Base-by-base conservation (phyloP, 192 early-diverging fungal species). In the Gigaspora rosea region DNA sequence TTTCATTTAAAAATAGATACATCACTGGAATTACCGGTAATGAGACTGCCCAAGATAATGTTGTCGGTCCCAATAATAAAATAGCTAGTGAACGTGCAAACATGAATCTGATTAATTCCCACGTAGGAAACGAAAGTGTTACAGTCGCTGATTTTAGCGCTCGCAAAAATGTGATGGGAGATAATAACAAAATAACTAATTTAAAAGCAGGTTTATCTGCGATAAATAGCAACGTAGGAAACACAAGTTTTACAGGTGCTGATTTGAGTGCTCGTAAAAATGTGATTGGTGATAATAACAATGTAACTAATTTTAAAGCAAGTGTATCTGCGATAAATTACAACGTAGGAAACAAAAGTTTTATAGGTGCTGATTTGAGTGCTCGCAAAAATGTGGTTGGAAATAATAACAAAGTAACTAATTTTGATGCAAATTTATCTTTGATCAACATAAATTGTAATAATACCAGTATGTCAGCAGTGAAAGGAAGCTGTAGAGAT, bases 161-260 rank as follows among this genome's bases (percentile, higher is more conserved):
- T 13, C 12, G 49, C 49, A 49, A 1, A 18, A 73, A 73, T 73
- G 49, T 73, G 32, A 4, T 18, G 3, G 71, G 71, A 27, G 22
- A n/a, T 10, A 54, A 54, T 18, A 73, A 75, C 47, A 3, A 35
- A 41, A 32, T 63, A 20, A 13, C 11, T 0, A 64, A 62, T 47
- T 63, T 8, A 11, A 5, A 18, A 32, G 27, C n/a, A 33, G 2
- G 41, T 10, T 11, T n/a, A 10, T 68, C 32, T 61, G 27, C 6
- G 9, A 64, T 75, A 18, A 27, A 12, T 58, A 73, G 56, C 13
- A 22, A 73, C 51, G 47, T 73, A 73, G 35, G 7, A 73, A 73
- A 32, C 1, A 1, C 33, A 50, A 73, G 27, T 33, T 2, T 56
- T 58, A 73, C 71, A 35, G 71, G 47, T 4, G n/a, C n/a, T 1